A percentile compares a stretch with the other conserved stretches of the same genome.
Conservation (phyloP, 192 early-diverging fungal species). For the Coemansia sp. region DNA sequence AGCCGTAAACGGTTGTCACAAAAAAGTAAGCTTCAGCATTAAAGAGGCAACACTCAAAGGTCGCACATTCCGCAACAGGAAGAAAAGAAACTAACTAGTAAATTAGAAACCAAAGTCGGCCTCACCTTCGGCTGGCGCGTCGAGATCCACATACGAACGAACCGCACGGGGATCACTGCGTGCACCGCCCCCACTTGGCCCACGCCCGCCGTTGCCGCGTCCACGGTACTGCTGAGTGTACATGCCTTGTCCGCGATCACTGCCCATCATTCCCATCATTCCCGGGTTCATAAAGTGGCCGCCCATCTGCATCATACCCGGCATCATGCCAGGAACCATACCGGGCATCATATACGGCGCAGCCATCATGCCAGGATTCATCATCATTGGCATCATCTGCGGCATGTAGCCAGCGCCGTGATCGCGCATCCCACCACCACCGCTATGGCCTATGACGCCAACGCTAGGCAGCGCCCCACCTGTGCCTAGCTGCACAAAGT, state of each 20-base stretch:
- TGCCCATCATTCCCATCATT: conserved; percentile 47
- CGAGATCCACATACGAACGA: conserved; percentile 84
- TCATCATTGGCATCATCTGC: conserved; percentile 53
- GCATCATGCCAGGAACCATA: conserved; percentile 50
- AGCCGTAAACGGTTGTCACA: not conserved
- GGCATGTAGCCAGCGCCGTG: conserved; percentile 33
- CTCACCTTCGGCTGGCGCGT: conserved; percentile 78
- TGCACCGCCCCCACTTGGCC: conserved; percentile 7
- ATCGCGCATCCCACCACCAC: conserved; percentile 31
- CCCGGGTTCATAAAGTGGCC: conserved; percentile 43
- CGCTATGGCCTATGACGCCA: conserved; percentile 4
- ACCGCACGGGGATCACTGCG: conserved; percentile 70
- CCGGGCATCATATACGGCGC: conserved; percentile 43
- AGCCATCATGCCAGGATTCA: conserved; percentile 53
- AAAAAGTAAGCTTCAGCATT: too few relatives aligned
- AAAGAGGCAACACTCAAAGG: too few relatives aligned
- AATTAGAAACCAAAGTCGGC: conserved; percentile 58
- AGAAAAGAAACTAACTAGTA: not conserved
- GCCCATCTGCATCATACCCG: conserved; percentile 53
- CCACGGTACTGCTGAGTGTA: conserved; percentile 35
- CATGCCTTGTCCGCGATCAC: conserved; percentile 37
- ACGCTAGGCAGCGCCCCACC: conserved; percentile 26
- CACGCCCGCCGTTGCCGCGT: conserved; percentile 14
- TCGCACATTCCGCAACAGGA: not conserved
- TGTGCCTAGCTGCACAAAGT: conserved; percentile 58